Conservation (phyloP, 768 basidiomycete genomes). For the Podaxis sp. region DNA sequence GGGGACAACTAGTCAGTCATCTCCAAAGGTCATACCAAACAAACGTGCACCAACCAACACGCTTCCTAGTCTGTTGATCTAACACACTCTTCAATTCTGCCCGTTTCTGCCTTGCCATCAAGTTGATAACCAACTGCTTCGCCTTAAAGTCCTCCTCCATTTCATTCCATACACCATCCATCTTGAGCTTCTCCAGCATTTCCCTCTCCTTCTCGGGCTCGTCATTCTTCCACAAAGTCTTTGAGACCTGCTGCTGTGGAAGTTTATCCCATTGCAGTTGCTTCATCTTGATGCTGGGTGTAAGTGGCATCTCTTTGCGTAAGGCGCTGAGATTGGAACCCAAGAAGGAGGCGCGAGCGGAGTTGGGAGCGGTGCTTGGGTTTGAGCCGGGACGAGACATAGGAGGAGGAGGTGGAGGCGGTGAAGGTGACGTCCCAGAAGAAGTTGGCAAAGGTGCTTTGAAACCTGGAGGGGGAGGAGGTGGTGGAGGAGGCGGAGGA, state of each 20-base stretch:
- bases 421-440: slow-evolving; percentile 26
- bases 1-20: slow-evolving; percentile 9
- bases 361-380: slow-evolving; percentile 36
- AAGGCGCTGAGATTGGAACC: slow-evolving; percentile 54
- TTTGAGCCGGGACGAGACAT: slow-evolving; percentile 20
- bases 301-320: slow-evolving; percentile 83
- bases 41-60: slow-evolving; percentile 64
- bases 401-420: slow-evolving; percentile 30
- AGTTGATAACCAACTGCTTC: slow-evolving; percentile 87
- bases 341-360: slow-evolving; percentile 56
- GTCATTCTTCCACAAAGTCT: slow-evolving; percentile 84
- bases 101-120: slow-evolving; percentile 81
- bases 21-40: neutral
- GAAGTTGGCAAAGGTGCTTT: slow-evolving; percentile 14
- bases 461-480: slow-evolving; percentile 27
- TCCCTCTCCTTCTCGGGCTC: slow-evolving; percentile 65
- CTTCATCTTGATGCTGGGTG: slow-evolving; percentile 91
- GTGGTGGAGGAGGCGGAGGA: slow-evolving; percentile 19
- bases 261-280: slow-evolving; percentile 99
- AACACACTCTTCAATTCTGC: slow-evolving; percentile 91
- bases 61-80: slow-evolving; percentile 87
- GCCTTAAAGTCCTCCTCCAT: slow-evolving; percentile 99
- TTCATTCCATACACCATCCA: slow-evolving; percentile 87
- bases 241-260: slow-evolving; percentile 78
- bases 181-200: slow-evolving; percentile 76